phyloP scores from a whole-genome alignment of 345 rosid genomes.

The Salix purpurea region DNA sequence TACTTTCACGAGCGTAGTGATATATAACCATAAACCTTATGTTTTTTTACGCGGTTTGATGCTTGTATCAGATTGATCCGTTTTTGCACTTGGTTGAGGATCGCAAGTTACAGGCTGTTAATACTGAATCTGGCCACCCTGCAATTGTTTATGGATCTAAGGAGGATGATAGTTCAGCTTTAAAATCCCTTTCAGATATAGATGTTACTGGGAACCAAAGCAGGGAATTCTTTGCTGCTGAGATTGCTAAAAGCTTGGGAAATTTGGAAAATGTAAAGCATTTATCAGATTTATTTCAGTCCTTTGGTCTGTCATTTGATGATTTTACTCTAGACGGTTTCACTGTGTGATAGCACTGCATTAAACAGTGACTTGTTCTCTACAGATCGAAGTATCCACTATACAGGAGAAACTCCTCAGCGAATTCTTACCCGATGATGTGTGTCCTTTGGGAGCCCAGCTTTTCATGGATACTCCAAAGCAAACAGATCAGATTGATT shows the following conservation, averaged over 20 bases:
- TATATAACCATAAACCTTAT: not conserved
- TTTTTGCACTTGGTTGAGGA: conserved; percentile 72
- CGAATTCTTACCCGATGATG: conserved; percentile 84
- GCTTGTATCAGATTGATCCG: conserved; percentile 69
- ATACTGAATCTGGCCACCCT: conserved; percentile 26
- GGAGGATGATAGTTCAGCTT: conserved; percentile 66
- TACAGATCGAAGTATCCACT: conserved; percentile 57
- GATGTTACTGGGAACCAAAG: conserved; percentile 53
- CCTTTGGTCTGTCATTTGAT: not conserved
- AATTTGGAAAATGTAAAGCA: conserved; percentile 51
- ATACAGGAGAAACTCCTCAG: conserved; percentile 52
- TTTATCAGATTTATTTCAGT: conserved; percentile 8
- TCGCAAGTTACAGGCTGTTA: conserved; percentile 61
- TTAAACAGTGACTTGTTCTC: conserved; percentile 17
- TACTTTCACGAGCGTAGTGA: not conserved
- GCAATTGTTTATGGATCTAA: conserved; percentile 51
- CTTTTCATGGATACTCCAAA: conserved; percentile 43
- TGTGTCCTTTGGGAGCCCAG: conserved; percentile 68
- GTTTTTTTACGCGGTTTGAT: conserved; percentile 2
- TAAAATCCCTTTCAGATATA: conserved; percentile 50
- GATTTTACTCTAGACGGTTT: not conserved
- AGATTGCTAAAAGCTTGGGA: conserved; percentile 65
- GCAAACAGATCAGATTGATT: conserved; percentile 34
- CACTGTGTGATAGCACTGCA: not conserved
- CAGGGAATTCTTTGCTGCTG: conserved; percentile 55